These are phyloP conservation scores for Santalum album DNA, from an alignment of 164 flowering plant species.

Conservation along the genomic window DNA sequence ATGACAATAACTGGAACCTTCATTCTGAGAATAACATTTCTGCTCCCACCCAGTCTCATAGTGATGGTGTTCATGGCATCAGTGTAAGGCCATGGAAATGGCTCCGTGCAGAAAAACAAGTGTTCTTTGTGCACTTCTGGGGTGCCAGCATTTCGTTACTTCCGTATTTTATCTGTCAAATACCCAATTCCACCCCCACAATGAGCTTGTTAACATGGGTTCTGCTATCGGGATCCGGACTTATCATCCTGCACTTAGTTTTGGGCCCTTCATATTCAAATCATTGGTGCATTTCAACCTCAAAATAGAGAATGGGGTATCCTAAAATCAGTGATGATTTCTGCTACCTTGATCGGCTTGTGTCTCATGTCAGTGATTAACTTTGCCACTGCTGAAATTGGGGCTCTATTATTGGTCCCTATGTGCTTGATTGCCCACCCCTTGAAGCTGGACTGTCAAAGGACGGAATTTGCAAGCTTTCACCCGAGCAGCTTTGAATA, in stretches of 20 bases:
- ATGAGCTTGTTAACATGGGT: conserved; percentile 42
- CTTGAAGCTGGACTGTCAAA: conserved; percentile 32
- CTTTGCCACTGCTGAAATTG: conserved; percentile 88
- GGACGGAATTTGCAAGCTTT: conserved; percentile 22
- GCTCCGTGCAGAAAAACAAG: conserved; percentile 72
- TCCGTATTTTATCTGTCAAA: conserved; percentile 53
- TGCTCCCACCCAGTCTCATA: conserved; percentile 5
- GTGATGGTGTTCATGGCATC: conserved; percentile 10
- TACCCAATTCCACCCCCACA: conserved; percentile 38
- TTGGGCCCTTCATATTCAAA: conserved; percentile 32
- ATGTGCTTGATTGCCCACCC: conserved; percentile 70
- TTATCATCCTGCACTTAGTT: conserved; percentile 27
- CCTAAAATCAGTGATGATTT: conserved; percentile 63
- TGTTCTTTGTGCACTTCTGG: conserved; percentile 67
- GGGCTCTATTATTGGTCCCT: conserved; percentile 72
- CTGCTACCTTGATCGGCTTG: conserved; percentile 66
- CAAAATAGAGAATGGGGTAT: conserved; percentile 50
- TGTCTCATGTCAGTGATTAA: conserved; percentile 88
- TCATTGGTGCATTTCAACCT: conserved; percentile 10
- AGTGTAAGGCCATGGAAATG: conserved; percentile 59
- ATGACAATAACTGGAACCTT: conserved; percentile 17
- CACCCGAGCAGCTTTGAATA: conserved; percentile 30
- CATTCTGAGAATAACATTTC: conserved; percentile 7
- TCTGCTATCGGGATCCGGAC: conserved; percentile 38
- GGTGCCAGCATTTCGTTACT: conserved; percentile 54